Base-by-base conservation (phyloP, 768 basidiomycete species). In the Leccinum variicolor region DNA sequence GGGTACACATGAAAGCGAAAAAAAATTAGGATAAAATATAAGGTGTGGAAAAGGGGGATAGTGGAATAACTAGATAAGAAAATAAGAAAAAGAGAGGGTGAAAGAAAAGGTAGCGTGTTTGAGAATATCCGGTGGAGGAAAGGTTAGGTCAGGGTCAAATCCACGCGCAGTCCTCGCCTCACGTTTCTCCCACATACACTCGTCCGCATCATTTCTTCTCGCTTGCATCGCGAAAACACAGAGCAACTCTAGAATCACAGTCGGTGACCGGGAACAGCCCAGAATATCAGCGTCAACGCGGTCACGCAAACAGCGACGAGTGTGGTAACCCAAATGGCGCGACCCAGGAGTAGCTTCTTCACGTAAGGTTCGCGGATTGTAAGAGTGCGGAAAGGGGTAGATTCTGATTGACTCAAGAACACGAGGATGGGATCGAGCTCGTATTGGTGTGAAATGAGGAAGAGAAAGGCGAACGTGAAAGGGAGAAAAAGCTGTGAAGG, bases 361-460 rank as follows among this genome's bases (percentile, higher is more conserved):
- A 99, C 95, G 70, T 98, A 98, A 26, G 90, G 90, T 73, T 99
- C 96, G 53, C 89, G 86, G 55, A 99, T 94, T 45, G 81, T 82
- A 53, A 98, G 87, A 6, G 92, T 93, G 56, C 91, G 87, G 85
- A 98, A 98, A 2, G 96, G 95, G 11, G 94, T 97, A 41, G 95
- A 97, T 73, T 98, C 97, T 46, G 94, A 95, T 72, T 92, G 91
- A 59, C 87, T 87, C 66, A 98, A 75, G 76, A 98, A 92, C 62
- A 98, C 90, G 63, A 98, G 87, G 66, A 98, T 79, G 11, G 97
- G 97, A 70, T 98, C 96, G 53, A 98, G 87, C 73, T 97, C 94
- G 75, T 98, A 98, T 73, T 95, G 94, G 69, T 97, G 92, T 15
- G 95, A 93, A 56, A 98, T 81, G 62, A 99, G 86, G 79, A 90